Percentiles rank a stretch among this genome's conserved stretches.
These are phyloP conservation scores for Arthrobotrys conoides DNA, from an alignment of 2,329 filamentous ascomycete genomes.

Conservation along the genomic window DNA sequence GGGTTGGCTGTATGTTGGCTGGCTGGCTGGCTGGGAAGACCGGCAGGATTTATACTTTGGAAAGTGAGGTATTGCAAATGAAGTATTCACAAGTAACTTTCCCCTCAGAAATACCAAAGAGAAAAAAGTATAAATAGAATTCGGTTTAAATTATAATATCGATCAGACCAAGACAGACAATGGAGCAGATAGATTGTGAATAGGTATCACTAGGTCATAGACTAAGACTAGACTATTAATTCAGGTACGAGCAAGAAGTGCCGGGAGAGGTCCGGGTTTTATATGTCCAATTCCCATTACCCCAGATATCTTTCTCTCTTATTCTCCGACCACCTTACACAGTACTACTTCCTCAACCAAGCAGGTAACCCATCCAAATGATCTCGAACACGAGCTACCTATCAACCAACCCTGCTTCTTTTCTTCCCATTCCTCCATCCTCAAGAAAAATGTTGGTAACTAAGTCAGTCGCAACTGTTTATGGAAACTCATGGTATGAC, in stretches of 20 bases:
- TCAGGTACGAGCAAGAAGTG: not conserved
- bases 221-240: not conserved
- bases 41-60: no score
- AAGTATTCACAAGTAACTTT: not conserved
- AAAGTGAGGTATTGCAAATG: no score
- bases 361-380: not conserved
- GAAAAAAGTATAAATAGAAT: conserved; percentile 28
- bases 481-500: conserved; percentile 14
- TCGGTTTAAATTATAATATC: no score
- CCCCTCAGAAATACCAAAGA: no score
- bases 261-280: not conserved
- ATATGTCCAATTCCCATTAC: not conserved
- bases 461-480: no score
- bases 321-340: not conserved
- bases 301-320: not conserved
- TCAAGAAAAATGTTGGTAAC: conserved; percentile 13
- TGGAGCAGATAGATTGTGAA: not conserved
- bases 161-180: not conserved
- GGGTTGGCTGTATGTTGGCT: no score
- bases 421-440: not conserved
- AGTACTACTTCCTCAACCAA: not conserved
- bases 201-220: not conserved
- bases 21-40: no score
- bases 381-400: conserved; percentile 44
- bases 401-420: conserved; percentile 14